Base-by-base conservation (phyloP, 2,329 filamentous ascomycete genomes). In the Venturia asperata region DNA sequence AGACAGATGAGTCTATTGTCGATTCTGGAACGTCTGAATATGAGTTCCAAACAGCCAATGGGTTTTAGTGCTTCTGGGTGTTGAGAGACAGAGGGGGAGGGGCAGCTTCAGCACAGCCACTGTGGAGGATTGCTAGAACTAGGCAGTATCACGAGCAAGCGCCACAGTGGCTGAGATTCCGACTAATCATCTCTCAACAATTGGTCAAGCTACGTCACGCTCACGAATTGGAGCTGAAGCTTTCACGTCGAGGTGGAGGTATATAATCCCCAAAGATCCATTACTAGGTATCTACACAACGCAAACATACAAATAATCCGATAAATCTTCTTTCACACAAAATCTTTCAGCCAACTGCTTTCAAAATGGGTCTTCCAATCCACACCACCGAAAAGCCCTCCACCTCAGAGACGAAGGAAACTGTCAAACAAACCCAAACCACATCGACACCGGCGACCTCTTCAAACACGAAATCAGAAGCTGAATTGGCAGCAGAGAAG, bases 401-500 rank as follows among this genome's bases (percentile, higher is more conserved):
- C 17, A 68, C 64, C 60, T 68, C 67, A 39, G 67, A 67, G 43
- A 67, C 67, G 3, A 21, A 45, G 17, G 65, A 66, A 39, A 30
- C 52, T 11, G 17, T 27, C 19, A 58, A 49, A 24, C 30, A 42
- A 5, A 45, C 65, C 15, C 49, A 61, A 41, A 56, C 41, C 27
- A 64, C 37, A 13, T 37, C 64, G 5, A 49, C 24, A 21, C 34
- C 43, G 7, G 24, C 34, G 3, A 39, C 37, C n/a, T 49, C 43
- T 24, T 56, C 63, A 11, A 58, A 39, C 27, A 63, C 34, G 11
- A 74, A 74, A 65, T 72, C 71, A 0, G 71, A 73, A 64, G 70
- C 69, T 11, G 73, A 76, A 67, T 67, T 70, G 17, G 72, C 73
- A 62, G 73, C 73, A 1, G 75, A 76, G 64, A 68, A 69, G 43